Conservation (phyloP, 495 filamentous ascomycete genomes). For the Daldinia grandis region DNA sequence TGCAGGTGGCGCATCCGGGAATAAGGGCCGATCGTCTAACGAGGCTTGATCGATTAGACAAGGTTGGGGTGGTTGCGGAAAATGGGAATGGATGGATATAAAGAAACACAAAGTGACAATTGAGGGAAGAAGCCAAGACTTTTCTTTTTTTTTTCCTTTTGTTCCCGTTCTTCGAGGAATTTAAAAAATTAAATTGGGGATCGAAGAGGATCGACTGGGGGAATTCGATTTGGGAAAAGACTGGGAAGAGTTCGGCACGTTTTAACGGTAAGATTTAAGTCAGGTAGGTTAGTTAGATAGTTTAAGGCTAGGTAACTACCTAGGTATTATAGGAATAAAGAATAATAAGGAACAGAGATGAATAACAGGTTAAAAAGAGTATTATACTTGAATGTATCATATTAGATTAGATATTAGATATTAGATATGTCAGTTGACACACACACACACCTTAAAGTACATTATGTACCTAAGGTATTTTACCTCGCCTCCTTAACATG, state of each 20-base stretch:
- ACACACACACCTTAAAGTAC: background rate
- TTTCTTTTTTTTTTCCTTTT: conserved; percentile 23
- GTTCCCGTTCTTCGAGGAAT: background rate
- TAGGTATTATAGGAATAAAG: background rate
- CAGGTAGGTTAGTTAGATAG: background rate
- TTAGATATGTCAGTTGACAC: conserved; percentile 27
- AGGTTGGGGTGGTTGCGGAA: conserved; percentile 24
- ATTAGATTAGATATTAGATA: conserved; percentile 29
- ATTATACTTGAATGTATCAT: conserved; percentile 16
- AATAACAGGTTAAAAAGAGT: conserved; percentile 4
- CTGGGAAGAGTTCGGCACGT: background rate
- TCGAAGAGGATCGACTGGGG: conserved; percentile 15
- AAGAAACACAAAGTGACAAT: conserved; percentile 28
- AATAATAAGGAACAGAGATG: background rate
- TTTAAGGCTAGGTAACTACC: too few species aligned
- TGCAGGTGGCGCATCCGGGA: conserved; percentile 43
- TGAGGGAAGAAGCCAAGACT: conserved; percentile 38
- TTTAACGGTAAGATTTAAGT: background rate
- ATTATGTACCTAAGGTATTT: background rate
- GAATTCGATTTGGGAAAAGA: conserved; percentile 1
- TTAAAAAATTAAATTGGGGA: conserved; percentile 26
- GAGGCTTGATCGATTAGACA: conserved; percentile 37
- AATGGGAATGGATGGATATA: conserved; percentile 44
- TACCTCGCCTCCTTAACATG: background rate
- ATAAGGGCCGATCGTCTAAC: conserved; percentile 34